Percentiles rank a stretch among this genome's conserved stretches.
These are phyloP conservation scores for Tetrapyrgos nigripes DNA, from an alignment of 1,284 basidiomycete species.

Conservation along the genomic window DNA sequence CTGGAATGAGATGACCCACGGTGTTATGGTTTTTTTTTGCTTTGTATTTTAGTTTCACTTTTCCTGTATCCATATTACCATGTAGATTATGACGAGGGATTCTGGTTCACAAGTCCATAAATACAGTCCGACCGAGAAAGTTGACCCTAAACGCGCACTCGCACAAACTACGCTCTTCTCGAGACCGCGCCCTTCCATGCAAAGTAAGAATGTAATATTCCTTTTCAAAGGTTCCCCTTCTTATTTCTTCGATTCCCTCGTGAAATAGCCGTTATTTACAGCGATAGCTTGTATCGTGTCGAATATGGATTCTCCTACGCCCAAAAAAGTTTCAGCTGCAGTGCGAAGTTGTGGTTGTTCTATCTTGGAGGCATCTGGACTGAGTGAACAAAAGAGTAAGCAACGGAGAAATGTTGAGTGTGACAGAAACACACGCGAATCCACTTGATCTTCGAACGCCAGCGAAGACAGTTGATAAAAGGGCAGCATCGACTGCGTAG, in stretches of 20 bases:
- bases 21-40: neutral
- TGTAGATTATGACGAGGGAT: neutral
- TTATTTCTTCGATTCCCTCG: slow-evolving; percentile 30
- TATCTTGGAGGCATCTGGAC: slow-evolving; percentile 73
- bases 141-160: no score
- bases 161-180: no score
- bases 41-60: neutral
- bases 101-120: neutral
- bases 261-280: slow-evolving; percentile 85
- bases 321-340: slow-evolving; percentile 83
- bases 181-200: no score
- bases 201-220: no score
- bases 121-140: neutral
- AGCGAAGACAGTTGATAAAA: slow-evolving; percentile 89
- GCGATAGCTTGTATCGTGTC: slow-evolving; percentile 81
- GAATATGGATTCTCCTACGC: slow-evolving; percentile 89
- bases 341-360: slow-evolving; percentile 79
- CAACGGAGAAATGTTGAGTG: no score
- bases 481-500: slow-evolving; percentile 84
- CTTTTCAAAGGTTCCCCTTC: no score
- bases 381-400: slow-evolving; percentile 36
- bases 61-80: neutral
- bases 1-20: no score
- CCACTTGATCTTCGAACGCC: slow-evolving; percentile 93
- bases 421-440: slow-evolving; percentile 71